A percentile compares a stretch with the other conserved stretches of the same genome.
Evolutionary conservation across 2,329 filamentous ascomycete genomes (phyloP).

Genomic region (Didymella keratinophila): DNA sequence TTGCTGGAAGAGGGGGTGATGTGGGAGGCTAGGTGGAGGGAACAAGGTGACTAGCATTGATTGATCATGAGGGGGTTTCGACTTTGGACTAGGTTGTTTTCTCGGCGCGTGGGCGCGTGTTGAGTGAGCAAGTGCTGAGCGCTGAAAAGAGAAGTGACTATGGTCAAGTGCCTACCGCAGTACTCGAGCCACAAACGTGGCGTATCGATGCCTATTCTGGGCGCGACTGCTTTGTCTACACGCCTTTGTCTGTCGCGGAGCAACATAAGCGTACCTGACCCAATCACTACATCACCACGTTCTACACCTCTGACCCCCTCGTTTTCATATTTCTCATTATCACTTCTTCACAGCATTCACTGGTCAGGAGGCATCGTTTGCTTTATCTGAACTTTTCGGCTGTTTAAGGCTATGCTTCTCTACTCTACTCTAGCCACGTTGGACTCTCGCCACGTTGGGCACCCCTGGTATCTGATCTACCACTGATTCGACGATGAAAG

Average conservation of each 20-base stretch:
- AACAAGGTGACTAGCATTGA: too few species aligned
- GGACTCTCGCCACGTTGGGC: constrained; percentile 1
- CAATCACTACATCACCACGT: not conserved
- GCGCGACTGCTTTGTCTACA: not conserved
- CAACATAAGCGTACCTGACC: not conserved
- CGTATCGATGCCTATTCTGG: not conserved
- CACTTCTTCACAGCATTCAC: not conserved
- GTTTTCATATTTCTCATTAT: not conserved
- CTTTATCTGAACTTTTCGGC: not conserved
- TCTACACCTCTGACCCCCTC: not conserved
- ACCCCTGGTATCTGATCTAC: not conserved
- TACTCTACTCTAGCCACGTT: not conserved
- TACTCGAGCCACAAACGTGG: not conserved
- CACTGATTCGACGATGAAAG: not conserved
- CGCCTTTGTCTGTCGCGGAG: not conserved
- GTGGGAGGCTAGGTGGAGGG: too few species aligned
- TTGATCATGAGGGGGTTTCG: too few species aligned
- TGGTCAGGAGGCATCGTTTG: not conserved
- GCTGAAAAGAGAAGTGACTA: too few species aligned
- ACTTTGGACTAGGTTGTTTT: too few species aligned
- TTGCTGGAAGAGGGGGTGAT: too few species aligned
- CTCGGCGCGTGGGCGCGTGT: too few species aligned
- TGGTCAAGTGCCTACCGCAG: too few species aligned
- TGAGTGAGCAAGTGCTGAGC: too few species aligned
- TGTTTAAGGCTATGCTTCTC: not conserved